Conservation (phyloP, 176 grass and related monocot species). For the Triticum timopheevii region DNA sequence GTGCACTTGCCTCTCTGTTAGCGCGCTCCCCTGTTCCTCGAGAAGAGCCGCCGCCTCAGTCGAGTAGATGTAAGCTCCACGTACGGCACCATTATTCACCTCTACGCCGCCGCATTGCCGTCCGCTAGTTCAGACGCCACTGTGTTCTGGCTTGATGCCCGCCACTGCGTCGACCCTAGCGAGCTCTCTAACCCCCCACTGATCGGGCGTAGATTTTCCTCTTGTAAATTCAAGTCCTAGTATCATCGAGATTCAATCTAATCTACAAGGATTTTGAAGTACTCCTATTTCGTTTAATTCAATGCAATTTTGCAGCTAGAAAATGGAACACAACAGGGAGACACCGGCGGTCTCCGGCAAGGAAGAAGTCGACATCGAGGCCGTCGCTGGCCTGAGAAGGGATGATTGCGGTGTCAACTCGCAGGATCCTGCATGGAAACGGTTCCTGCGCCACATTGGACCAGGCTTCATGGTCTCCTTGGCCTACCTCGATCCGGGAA, state of each 20-base stretch:
- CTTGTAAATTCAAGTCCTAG: background rate
- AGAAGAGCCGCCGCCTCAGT: background rate
- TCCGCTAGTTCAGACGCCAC: background rate
- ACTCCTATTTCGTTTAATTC: background rate
- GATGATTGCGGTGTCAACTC: background rate
- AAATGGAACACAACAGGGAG: background rate
- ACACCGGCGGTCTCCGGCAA: background rate
- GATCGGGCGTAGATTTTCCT: background rate
- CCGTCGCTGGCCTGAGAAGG: background rate
- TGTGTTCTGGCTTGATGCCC: background rate
- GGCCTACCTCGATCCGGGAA: constrained; percentile 86
- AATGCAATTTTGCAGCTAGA: background rate
- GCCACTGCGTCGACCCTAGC: background rate
- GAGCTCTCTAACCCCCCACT: background rate
- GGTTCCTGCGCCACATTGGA: constrained; percentile 66
- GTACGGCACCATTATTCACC: no score
- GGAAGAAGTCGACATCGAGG: background rate
- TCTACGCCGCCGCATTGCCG: background rate
- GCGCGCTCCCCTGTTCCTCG: background rate
- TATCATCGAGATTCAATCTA: background rate
- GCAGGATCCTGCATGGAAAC: constrained; percentile 66
- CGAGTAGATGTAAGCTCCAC: no score
- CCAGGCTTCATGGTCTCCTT: constrained; percentile 83
- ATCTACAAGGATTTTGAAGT: background rate
- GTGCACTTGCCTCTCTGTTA: background rate